Base-by-base conservation (phyloP, 2,329 filamentous ascomycete genomes). In the Botryotinia convoluta region DNA sequence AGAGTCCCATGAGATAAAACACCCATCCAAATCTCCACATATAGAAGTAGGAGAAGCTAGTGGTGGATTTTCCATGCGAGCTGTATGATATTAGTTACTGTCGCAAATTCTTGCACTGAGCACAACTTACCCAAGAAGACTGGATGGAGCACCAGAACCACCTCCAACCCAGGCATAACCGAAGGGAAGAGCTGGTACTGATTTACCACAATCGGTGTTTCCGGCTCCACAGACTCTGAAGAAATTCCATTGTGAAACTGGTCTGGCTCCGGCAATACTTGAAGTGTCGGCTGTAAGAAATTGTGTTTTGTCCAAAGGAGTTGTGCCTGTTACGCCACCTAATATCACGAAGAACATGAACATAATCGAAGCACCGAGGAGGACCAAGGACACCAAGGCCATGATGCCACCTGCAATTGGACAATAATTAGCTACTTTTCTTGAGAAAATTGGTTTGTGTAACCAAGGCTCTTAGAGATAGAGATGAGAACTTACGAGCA, bases 11-110 rank as follows among this genome's bases (percentile, higher is more conserved):
- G 73, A 98, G 85, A 84, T 93, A 93, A 83, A 97, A 96, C 54
- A 95, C 93, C 88, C 95, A 98, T 82, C 93, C 92, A 85, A 98
- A 97, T 59, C 95, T 90, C 84, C 94, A 97, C 81, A 96, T 87
- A 83, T 94, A 93, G 84, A 88, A 98, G 86, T 91, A 97, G 76
- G 84, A 83, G 35, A 76, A 81, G 75, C 86, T 87, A 9, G 89
- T 91, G 5, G 88, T 90, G 74, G 83, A 76, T 74, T 84, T 83
- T 74, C 84, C 88, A 77, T 90, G 86, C 16, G 84, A 83, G 54
- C 91, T 86, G 73, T 16, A 32, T 14, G 20, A 72, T 44, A 37
- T 77, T 61, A 76, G 72, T 44, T 64, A 3, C 14, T n/a, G 35
- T 26, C 6, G 10, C 14, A n/a, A 14, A 48, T 22, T 32, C 9